These are phyloP conservation scores for Argentina anserina DNA, from an alignment of 306 rosid species.

Conservation along the genomic window DNA sequence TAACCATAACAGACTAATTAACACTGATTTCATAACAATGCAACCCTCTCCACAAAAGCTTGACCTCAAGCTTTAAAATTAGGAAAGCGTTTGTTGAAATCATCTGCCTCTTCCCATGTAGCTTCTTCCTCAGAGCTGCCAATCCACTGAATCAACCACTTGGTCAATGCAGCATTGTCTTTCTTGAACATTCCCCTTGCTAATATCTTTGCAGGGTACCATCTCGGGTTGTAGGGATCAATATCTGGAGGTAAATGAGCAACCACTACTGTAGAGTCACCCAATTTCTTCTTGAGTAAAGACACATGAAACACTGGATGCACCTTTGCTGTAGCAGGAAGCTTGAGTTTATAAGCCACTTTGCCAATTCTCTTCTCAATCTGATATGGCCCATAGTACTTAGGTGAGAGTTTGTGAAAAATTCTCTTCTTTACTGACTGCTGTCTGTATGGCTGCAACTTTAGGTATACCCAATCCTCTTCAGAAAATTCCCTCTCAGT, in stretches of 20 bases:
- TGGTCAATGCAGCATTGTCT: neutral
- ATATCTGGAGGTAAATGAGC: neutral
- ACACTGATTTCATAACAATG: too few relatives aligned
- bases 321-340: neutral
- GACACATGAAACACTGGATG: neutral
- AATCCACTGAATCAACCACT: neutral
- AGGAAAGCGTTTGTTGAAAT: too few relatives aligned
- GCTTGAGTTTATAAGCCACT: neutral
- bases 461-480: neutral
- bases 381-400: neutral
- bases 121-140: neutral
- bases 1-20: too few relatives aligned
- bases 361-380: neutral
- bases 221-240: neutral
- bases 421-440: neutral
- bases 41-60: too few relatives aligned
- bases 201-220: neutral
- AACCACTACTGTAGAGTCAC: too few relatives aligned
- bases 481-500: neutral
- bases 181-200: neutral
- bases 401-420: neutral
- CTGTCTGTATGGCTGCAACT: neutral
- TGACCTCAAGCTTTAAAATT: too few relatives aligned
- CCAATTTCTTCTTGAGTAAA: neutral
- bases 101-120: too few relatives aligned